Evolutionary conservation across 2,329 filamentous ascomycete species (phyloP).

Genomic region (Exophiala sp.): DNA sequence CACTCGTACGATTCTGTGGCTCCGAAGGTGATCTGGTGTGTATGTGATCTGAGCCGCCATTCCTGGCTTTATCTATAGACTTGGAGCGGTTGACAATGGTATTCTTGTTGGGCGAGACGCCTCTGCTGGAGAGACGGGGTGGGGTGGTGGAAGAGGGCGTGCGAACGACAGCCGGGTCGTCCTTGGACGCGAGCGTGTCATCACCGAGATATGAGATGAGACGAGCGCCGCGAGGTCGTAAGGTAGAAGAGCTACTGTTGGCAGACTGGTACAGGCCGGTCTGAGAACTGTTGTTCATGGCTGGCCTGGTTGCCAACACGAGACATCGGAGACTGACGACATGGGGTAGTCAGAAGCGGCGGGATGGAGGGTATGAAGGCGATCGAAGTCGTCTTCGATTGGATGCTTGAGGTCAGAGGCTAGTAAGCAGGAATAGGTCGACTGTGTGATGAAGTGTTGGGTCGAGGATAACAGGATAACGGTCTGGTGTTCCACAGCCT

Average conservation of each 20-base stretch:
- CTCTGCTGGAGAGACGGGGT: constrained; percentile 38
- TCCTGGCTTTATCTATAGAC: constrained; percentile 11
- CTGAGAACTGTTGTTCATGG: constrained; percentile 28
- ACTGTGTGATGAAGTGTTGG: no score
- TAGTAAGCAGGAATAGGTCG: no score
- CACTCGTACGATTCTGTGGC: constrained; percentile 1
- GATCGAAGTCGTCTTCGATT: no score
- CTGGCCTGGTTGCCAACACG: constrained; percentile 21
- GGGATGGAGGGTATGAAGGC: background rate
- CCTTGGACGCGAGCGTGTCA: constrained; percentile 27
- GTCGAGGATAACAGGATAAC: no score
- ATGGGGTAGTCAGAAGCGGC: constrained; percentile 5
- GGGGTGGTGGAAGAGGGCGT: constrained; percentile 31
- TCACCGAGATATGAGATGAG: constrained; percentile 41
- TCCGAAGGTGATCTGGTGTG: constrained; percentile 3
- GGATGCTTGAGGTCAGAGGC: no score
- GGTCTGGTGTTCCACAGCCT: no score
- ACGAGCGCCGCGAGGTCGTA: constrained; percentile 44
- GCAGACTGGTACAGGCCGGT: constrained; percentile 21
- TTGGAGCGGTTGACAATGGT: constrained; percentile 26
- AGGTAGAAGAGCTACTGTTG: constrained; percentile 33
- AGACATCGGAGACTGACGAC: constrained; percentile 21
- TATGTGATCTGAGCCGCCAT: constrained; percentile 8
- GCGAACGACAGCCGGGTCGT: constrained; percentile 30
- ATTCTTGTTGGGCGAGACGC: constrained; percentile 36